Evolutionary conservation across 768 basidiomycete species (phyloP).

Genomic region (Pholiota microspora): DNA sequence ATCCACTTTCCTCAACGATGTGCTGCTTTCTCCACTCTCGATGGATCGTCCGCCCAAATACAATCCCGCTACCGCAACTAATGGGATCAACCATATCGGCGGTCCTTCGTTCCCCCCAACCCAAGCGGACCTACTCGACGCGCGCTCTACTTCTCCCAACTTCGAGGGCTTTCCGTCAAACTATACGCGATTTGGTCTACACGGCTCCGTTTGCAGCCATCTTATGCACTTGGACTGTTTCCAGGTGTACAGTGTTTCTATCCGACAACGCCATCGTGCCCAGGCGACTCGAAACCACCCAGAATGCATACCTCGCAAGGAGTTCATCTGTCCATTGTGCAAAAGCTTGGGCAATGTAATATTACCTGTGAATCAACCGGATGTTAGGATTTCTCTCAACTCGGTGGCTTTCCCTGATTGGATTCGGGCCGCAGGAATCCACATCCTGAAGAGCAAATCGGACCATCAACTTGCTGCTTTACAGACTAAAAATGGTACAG

Average conservation of each 20-base stretch:
- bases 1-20: slow-evolving; percentile 67
- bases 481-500: slow-evolving; percentile 77
- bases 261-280: slow-evolving; percentile 81
- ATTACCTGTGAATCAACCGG: slow-evolving; percentile 68
- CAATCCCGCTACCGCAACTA: slow-evolving; percentile 5
- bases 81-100: slow-evolving; percentile 18
- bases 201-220: slow-evolving; percentile 89
- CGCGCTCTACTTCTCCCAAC: slow-evolving; percentile 42
- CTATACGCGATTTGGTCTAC: slow-evolving; percentile 80
- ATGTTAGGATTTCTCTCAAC: slow-evolving; percentile 45
- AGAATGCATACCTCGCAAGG: slow-evolving; percentile 88
- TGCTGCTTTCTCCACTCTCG: slow-evolving; percentile 57
- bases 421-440: slow-evolving; percentile 88
- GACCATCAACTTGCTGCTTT: slow-evolving; percentile 69
- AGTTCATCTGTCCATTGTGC: slow-evolving; percentile 96
- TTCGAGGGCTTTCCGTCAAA: slow-evolving; percentile 75
- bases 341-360: slow-evolving; percentile 96
- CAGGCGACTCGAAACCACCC: slow-evolving; percentile 94
- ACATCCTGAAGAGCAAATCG: slow-evolving; percentile 81
- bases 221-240: slow-evolving; percentile 98
- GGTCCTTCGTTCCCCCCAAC: slow-evolving; percentile 46
- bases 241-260: slow-evolving; percentile 82
- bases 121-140: slow-evolving; percentile 46
- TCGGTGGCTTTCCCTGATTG: slow-evolving; percentile 76
- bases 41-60: slow-evolving; percentile 51